Evolutionary conservation across 495 filamentous ascomycete genomes (phyloP).

Genomic region (Oleoguttula mirabilis): DNA sequence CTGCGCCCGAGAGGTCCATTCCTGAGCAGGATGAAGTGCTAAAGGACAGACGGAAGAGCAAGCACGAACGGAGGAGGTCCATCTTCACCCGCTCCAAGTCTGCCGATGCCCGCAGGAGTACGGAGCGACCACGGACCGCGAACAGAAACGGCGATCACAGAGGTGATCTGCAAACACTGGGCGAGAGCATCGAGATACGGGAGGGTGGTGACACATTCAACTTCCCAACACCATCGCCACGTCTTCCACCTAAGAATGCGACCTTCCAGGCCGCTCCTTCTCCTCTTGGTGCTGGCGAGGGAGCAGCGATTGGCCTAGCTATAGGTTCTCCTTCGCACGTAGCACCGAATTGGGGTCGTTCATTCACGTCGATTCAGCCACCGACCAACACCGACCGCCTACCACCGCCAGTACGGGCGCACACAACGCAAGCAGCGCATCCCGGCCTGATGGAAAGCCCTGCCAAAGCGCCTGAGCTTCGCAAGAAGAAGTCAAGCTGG

Average conservation of each 20-base stretch:
- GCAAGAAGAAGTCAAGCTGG: constrained; percentile 14
- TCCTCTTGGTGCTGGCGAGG: not conserved
- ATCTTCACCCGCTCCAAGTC: not conserved
- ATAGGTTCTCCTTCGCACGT: constrained; percentile 8
- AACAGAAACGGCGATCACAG: not conserved
- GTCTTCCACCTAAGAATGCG: constrained; percentile 5
- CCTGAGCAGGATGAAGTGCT: not conserved
- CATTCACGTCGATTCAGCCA: too few relatives aligned
- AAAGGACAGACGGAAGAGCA: not conserved
- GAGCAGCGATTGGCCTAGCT: constrained; percentile 11
- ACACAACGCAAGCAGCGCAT: not conserved
- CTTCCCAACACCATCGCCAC: constrained; percentile 15
- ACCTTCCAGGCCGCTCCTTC: constrained; percentile 5
- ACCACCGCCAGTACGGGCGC: too few relatives aligned
- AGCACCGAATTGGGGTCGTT: constrained; percentile 11
- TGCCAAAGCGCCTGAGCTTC: constrained; percentile 1
- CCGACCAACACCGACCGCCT: too few relatives aligned
- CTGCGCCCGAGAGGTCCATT: not conserved
- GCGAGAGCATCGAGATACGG: not conserved
- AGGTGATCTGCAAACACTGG: not conserved
- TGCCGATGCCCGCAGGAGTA: not conserved
- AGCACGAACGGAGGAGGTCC: not conserved
- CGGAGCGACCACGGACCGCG: not conserved
- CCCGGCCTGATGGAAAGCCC: not conserved
- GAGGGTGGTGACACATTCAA: not conserved